Base-by-base conservation (phyloP, 345 rosid species). In the Geranium brycei region DNA sequence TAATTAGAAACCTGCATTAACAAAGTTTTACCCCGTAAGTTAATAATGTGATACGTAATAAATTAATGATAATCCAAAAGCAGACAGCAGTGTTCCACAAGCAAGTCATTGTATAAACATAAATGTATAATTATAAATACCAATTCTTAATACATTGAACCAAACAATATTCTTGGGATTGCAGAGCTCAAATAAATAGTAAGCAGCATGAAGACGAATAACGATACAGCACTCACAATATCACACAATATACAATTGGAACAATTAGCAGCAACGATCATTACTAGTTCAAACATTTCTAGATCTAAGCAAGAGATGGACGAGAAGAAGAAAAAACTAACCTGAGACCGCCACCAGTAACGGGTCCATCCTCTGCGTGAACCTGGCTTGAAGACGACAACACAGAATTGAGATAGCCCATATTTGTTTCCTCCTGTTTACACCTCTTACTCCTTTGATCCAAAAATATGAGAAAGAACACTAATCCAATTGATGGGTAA, bases 261-360 rank as follows among this genome's bases (percentile, higher is more conserved):
- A 47, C 14, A 47, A 64, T 18, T 19, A 15, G 17, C 7, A 15
- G 28, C 51, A 35, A 58, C 47, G 0, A 58, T 14, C 55, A 31
- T 32, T 16, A 32, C 62, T 14, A 35, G 30, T 7, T 59, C 61
- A 68, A 47, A 35, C 64, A 47, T 58, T 51, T 66, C 31, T 0
- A 28, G 66, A 75, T 63, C 72, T 66, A 66, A 62, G 19, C 7
- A 66, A 57, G 41, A 1, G 19, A 23, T 60, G 0, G 4, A 57
- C 30, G 13, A 35, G 41, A 4, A 35, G 10, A 1, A 3, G 17
- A 13, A 35, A 40, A 60, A 17, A 41, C 18, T 2, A 67, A 93
- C 99, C 99, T 93, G 71, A 85, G 90, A 51, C 99, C 97, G 0
- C 99, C 96, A 55, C 99, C 99, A 71, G 89, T 84, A 16, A 83